A percentile compares a stretch with the other conserved stretches of the same genome.
Conservation (phyloP, 768 basidiomycete genomes). For the Rhizopogon vinicolor region DNA sequence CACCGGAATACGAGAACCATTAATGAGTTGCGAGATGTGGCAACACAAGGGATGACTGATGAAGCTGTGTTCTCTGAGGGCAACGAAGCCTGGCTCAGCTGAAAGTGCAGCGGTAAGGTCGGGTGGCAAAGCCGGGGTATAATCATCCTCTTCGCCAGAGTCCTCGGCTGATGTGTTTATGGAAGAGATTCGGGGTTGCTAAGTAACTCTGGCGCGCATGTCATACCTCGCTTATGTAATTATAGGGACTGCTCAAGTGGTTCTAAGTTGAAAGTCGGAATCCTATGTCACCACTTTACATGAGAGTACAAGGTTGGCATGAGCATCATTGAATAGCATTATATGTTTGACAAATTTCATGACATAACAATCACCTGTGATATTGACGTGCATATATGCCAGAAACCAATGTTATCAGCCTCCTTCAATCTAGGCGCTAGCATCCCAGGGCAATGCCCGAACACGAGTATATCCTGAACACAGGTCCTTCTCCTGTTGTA, state of each 20-base stretch:
- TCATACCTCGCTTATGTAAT: no score
- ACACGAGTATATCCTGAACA: not conserved
- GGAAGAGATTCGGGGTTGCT: constrained; percentile 33
- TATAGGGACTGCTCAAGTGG: no score
- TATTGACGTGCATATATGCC: no score
- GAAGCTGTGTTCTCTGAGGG: constrained; percentile 12
- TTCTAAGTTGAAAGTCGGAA: no score
- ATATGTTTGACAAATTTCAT: no score
- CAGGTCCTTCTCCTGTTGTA: not conserved
- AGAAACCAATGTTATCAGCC: no score
- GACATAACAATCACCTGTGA: no score
- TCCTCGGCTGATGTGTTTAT: constrained; percentile 43
- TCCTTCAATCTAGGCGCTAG: not conserved
- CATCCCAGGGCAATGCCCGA: not conserved
- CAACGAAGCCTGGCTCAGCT: constrained; percentile 18
- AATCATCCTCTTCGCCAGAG: constrained; percentile 55
- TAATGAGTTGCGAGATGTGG: constrained; percentile 74
- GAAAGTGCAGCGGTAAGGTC: constrained; percentile 49
- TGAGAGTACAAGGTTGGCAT: no score
- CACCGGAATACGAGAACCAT: constrained; percentile 77
- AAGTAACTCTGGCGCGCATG: no score
- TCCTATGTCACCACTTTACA: no score
- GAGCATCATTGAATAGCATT: no score
- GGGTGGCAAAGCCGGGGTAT: constrained; percentile 71
- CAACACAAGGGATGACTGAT: constrained; percentile 56